Percentiles rank a stretch among this genome's conserved stretches.
phyloP scores from a whole-genome alignment of 352 stramenopile species.

The Phytophthora capsici region DNA sequence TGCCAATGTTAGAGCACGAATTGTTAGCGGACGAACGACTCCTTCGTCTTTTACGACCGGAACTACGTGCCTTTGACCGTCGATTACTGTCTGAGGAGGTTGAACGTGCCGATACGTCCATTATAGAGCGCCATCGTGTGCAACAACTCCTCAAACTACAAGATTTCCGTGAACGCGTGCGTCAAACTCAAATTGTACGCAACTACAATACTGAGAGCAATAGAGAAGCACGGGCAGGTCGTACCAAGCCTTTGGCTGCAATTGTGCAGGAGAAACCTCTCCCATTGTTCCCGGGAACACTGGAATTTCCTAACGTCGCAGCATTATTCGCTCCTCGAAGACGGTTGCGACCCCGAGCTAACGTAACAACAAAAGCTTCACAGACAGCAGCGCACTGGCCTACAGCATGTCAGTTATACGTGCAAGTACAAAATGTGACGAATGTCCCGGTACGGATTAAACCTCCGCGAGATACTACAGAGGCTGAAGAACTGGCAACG shows the following conservation, averaged over 20 bases:
- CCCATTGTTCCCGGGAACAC: constrained; percentile 70
- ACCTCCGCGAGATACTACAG: constrained; percentile 7
- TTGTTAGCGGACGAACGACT: constrained; percentile 64
- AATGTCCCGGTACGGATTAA: constrained; percentile 77
- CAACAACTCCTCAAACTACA: constrained; percentile 59
- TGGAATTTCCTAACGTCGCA: constrained; percentile 70
- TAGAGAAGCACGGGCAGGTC: constrained; percentile 28
- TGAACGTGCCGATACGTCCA: constrained; percentile 40
- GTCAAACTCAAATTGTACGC: constrained; percentile 35
- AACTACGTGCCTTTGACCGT: constrained; percentile 66
- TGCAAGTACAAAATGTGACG: constrained; percentile 81
- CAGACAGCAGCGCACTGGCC: constrained; percentile 53
- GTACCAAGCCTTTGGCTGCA: constrained; percentile 42
- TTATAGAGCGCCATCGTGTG: constrained; percentile 56
- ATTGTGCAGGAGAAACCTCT: constrained; percentile 89
- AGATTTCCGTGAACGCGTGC: constrained; percentile 69
- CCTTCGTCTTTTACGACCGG: constrained; percentile 65
- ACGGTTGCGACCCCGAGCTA: constrained; percentile 55
- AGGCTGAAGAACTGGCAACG: constrained; percentile 19
- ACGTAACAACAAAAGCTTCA: constrained; percentile 10
- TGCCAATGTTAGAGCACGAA: constrained; percentile 71
- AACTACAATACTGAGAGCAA: constrained; percentile 31
- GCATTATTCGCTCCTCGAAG: constrained; percentile 61
- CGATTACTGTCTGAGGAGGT: constrained; percentile 51
- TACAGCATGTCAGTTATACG: constrained; percentile 73